Base-by-base conservation (phyloP, 768 basidiomycete species). In the Daedalea quercina region DNA sequence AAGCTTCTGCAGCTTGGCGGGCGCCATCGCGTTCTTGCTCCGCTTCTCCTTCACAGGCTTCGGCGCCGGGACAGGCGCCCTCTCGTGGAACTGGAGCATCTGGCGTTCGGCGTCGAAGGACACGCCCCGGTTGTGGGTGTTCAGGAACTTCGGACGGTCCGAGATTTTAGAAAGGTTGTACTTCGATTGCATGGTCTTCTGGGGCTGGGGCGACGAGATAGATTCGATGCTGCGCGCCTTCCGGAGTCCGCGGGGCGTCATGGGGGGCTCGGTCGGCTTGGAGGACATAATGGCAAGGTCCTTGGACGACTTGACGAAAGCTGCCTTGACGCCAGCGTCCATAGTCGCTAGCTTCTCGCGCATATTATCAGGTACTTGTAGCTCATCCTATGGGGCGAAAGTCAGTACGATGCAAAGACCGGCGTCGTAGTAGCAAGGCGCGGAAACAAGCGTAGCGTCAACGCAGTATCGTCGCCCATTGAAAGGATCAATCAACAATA, bases 241-340 rank as follows among this genome's bases (percentile, higher is more conserved):
- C 43, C 90, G 81, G 31, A 90, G 67, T 19, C 78, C 70, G 45
- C 77, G 76, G 24, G 85, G 80, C 3, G 81, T 78, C 17, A 64
- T 58, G 2, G 80, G 77, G 2, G 54, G 44, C 43, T 45, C 35
- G 69, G 69, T 22, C 54, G 31, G 20, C 58, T 61, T 50, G 23
- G 66, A 62, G 25, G 71, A 71, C 54, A 69, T 74, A 8, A 73
- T 66, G 19, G 76, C 69, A 65, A 89, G 71, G 24, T 79, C 77
- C 26, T 85, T 82, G 0, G 90, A 91, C 0, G 90, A 90, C 64
- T 89, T 91, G 52, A 95, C 73, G 89, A 95, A 94, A 12, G 88
- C 89, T 3, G 88, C 90, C 65, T 95, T 95, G 47, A 95, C 87
- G 1, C 85, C 82, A 0, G 84, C 71, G 52, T 94, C 90, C 80